These are phyloP conservation scores for Staphylotrichum tortipilum DNA, from an alignment of 495 filamentous ascomycete species.

Conservation along the genomic window DNA sequence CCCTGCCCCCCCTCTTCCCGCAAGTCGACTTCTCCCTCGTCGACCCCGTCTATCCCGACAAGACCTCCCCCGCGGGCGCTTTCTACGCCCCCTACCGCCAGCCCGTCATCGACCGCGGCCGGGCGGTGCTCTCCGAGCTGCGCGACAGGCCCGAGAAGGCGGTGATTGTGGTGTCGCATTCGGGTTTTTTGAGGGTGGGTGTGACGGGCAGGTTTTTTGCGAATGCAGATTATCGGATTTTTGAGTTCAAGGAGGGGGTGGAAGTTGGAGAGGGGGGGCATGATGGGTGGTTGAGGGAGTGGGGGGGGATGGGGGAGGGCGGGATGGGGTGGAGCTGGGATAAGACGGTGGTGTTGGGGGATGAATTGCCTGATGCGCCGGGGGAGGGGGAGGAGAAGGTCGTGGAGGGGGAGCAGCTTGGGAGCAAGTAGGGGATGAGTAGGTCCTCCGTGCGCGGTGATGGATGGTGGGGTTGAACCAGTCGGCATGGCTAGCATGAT, in stretches of 20 bases:
- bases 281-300: constrained; percentile 10
- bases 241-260: constrained; percentile 41
- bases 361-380: constrained; percentile 13
- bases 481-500: too few species aligned
- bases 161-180: constrained; percentile 53
- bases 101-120: constrained; percentile 42
- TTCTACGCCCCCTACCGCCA: constrained; percentile 39
- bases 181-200: constrained; percentile 44
- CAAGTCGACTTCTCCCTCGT: constrained; percentile 44
- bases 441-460: too few species aligned
- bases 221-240: constrained; percentile 56
- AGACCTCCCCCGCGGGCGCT: constrained; percentile 34
- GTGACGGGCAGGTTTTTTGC: constrained; percentile 41
- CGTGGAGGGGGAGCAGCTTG: too few species aligned
- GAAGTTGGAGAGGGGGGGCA: constrained; percentile 6
- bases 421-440: too few species aligned
- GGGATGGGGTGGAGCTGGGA: constrained; percentile 17
- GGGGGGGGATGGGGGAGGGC: constrained; percentile 10
- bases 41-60: constrained; percentile 49
- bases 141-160: constrained; percentile 48
- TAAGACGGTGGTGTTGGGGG: constrained; percentile 7
- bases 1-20: constrained; percentile 41
- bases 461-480: too few species aligned
- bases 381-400: neutral
- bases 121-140: constrained; percentile 38